Percentiles rank a stretch among this genome's conserved stretches.
Evolutionary conservation across 768 basidiomycete genomes (phyloP).

Genomic region (Lactarius deliciosus): DNA sequence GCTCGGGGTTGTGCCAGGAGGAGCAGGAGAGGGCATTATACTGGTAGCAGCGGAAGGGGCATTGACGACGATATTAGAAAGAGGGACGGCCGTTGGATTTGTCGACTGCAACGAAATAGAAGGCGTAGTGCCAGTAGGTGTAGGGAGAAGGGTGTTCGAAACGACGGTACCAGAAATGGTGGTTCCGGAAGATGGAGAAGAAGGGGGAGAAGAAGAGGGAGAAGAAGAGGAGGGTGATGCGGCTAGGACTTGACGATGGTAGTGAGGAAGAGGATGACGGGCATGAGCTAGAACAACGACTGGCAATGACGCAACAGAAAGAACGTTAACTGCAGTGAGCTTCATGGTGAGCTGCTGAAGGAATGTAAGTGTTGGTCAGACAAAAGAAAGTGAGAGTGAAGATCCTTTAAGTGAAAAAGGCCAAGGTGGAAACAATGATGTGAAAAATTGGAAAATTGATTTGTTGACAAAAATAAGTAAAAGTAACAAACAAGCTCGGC

Average conservation of each 20-base stretch:
- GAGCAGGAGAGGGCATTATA: conserved; percentile 46
- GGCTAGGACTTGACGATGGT: conserved; percentile 32
- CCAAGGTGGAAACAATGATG: conserved; percentile 3
- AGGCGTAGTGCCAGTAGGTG: conserved; percentile 32
- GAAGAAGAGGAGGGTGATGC: conserved; percentile 29
- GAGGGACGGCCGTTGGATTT: conserved; percentile 62
- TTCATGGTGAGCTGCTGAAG: conserved; percentile 35
- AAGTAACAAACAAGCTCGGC: background rate
- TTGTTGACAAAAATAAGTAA: conserved; percentile 4
- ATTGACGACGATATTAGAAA: conserved; percentile 48
- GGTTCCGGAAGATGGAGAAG: conserved; percentile 21
- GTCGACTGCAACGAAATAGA: conserved; percentile 48
- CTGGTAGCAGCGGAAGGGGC: conserved; percentile 45
- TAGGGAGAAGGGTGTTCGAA: conserved; percentile 9
- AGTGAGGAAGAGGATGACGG: conserved; percentile 6
- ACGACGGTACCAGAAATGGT: background rate
- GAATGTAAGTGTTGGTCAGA: background rate
- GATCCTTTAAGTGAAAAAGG: conserved; percentile 15
- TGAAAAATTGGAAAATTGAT: background rate
- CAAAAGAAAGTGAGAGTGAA: conserved; percentile 15
- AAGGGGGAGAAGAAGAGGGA: conserved; percentile 16
- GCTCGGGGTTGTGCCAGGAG: conserved; percentile 50
- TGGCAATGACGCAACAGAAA: conserved; percentile 39
- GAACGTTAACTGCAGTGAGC: conserved; percentile 33
- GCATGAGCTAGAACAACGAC: conserved; percentile 44